Base-by-base conservation (phyloP, 1,284 basidiomycete genomes). In the Leccinum subrobustum region DNA sequence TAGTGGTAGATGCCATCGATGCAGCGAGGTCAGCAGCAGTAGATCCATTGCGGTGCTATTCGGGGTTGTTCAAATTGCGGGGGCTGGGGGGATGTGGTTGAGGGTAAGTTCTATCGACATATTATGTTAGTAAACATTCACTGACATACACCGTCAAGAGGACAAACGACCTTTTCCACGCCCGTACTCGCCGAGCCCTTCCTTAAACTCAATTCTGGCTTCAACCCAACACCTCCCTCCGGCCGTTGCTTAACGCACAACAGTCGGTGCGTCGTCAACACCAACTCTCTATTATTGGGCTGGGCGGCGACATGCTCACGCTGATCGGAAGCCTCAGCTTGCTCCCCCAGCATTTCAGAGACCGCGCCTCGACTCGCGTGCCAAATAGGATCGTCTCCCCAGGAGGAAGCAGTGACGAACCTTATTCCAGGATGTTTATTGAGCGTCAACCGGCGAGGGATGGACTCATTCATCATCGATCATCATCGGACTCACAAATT, bases 221-320 rank as follows among this genome's bases (percentile, higher is more conserved):
- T 86, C 51, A 88, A 59, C 3, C 75, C 68, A 12, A 79, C 61
- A 23, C 65, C 71, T 20, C 70, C 75, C 52, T 73, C 74, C 6
- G 63, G 73, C 33, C 72, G 75, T 64, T 79, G 74, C 70, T 89
- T 89, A 35, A 87, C 68, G 60, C 85, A 87, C 27, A 89, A 56
- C 7, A 89, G 68, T 44, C 87, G 78, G 31, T 77, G 75, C 18
- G 77, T 81, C n/a, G 87, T 89, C 50, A 89, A 73, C 33, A 88
- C 73, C 7, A 89, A 69, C 61, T 85, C 80, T 25, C 87, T 77
- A 20, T 77, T 76, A 23, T 23, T 23, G 20, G 20, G 20, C 20
- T 87, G 11, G 81, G 74, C 67, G 72, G 70, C 31, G 81, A 77
- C 1, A 83, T 81, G 27, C 16, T 51, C 1, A 83, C 82, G 27